Evolutionary conservation across 306 rosid genomes (phyloP), one percentile per base, ranked within the genome.

Genomic region (Abrus pulchellus): DNA sequence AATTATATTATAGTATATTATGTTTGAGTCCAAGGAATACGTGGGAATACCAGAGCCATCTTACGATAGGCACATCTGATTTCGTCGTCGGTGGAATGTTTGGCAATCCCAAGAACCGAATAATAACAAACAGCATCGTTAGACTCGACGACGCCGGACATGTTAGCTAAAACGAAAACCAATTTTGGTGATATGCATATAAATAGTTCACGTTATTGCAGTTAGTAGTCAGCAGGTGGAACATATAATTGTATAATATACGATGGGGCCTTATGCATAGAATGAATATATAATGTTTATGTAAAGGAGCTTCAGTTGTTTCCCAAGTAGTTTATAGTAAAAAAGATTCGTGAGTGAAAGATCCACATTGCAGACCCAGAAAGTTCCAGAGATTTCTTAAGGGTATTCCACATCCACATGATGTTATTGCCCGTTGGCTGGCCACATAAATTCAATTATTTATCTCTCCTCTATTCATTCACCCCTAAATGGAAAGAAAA

Each of bases 61-160:
- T 69, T 76, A n/a, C 78, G 78, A 50, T 76, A 82, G 52, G 85
- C 85, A 9, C 78, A 52, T 49, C 85, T 78, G 64, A 82, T 82
- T 76, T 82, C 82, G 48, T 32, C 13, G 20, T 82, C 68, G 28
- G 74, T 60, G 3, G 78, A 59, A 54, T 82, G 43, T 45, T 82
- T 76, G 67, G 9, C 28, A 69, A 82, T 61, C 2, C 82, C 82
- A 57, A 76, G 85, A 52, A 69, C 74, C 2, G 78, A 82, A 64
- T 82, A 82, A 14, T 60, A 82, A 33, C 82, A 82, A 81, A 43
- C 69, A 44, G 32, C 85, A 30, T 40, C 48, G 59, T 40, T 68
- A 6, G 73, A 41, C 38, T 82, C 76, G 7, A 28, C 36, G 33
- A 12, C 52, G 55, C 56, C 28, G 55, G 71, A 76, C 81, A 82